Conservation (phyloP, 495 filamentous ascomycete genomes). For the Antarctomyces pellizariae region DNA sequence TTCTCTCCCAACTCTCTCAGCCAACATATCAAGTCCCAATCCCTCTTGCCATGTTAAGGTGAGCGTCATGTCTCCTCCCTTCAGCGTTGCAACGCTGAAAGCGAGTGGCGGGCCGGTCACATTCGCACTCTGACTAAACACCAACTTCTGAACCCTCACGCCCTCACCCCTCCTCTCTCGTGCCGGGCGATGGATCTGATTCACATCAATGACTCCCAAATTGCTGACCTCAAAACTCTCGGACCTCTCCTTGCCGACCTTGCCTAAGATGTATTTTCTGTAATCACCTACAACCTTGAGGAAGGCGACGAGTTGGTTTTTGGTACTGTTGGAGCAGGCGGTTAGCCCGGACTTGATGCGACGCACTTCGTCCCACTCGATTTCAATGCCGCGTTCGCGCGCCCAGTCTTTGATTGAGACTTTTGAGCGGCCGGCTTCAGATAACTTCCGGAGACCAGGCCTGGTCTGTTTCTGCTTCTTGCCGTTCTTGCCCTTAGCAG, state of each 20-base stretch:
- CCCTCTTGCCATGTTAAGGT: neutral
- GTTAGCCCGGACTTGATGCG: too few relatives aligned
- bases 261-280: neutral
- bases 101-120: neutral
- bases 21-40: slow-evolving; percentile 2
- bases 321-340: too few relatives aligned
- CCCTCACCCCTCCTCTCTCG: too few relatives aligned
- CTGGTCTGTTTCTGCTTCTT: too few relatives aligned
- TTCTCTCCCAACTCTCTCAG: neutral
- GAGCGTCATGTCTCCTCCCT: slow-evolving; percentile 3
- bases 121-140: slow-evolving; percentile 1
- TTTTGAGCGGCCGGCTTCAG: too few relatives aligned
- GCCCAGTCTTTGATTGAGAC: too few relatives aligned
- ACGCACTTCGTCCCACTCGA: too few relatives aligned
- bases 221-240: slow-evolving; percentile 4
- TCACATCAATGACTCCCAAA: slow-evolving; percentile 3
- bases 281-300: slow-evolving; percentile 1
- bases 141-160: slow-evolving; percentile 1
- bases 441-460: too few relatives aligned
- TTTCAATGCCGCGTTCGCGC: too few relatives aligned
- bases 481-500: too few relatives aligned
- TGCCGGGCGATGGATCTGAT: too few relatives aligned
- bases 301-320: slow-evolving; percentile 1
- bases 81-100: slow-evolving; percentile 1
- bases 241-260: slow-evolving; percentile 1